A percentile compares a stretch with the other conserved stretches of the same genome.
Conservation (phyloP, 352 stramenopile genomes). For the Phytophthora gonapodyides region DNA sequence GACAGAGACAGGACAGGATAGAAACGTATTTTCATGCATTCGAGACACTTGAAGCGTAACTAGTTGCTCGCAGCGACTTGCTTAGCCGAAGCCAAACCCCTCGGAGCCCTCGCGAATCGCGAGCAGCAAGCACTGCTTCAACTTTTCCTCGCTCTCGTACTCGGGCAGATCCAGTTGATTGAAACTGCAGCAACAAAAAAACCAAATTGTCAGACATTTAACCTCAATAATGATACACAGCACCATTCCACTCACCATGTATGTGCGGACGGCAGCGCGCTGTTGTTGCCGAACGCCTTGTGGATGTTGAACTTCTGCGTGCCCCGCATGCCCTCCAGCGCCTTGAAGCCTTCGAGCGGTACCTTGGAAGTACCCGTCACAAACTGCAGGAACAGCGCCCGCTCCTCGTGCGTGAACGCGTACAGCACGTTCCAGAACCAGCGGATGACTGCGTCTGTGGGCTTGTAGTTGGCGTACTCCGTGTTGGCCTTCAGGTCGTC, state of each 20-base stretch:
- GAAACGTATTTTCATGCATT: neutral
- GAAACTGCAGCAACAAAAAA: constrained; percentile 80
- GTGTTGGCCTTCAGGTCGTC: constrained; percentile 94
- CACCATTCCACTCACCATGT: constrained; percentile 89
- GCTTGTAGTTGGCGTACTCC: constrained; percentile 94
- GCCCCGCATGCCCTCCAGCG: constrained; percentile 98
- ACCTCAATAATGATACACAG: constrained; percentile 8
- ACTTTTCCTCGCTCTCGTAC: constrained; percentile 97
- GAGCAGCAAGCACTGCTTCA: constrained; percentile 96
- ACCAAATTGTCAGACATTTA: constrained; percentile 18
- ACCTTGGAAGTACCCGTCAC: constrained; percentile 93
- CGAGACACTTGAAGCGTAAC: neutral
- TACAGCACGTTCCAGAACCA: constrained; percentile 96
- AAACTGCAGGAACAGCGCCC: constrained; percentile 93
- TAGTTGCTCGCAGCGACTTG: neutral
- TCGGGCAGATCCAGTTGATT: constrained; percentile 99
- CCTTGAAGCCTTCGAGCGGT: constrained; percentile 98
- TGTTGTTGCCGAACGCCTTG: constrained; percentile 94
- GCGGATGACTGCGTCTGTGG: constrained; percentile 88
- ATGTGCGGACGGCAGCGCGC: constrained; percentile 92
- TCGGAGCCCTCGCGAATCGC: constrained; percentile 98
- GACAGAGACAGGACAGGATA: neutral
- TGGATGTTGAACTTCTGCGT: constrained; percentile 99
- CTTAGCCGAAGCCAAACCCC: constrained; percentile 98
- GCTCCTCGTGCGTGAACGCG: constrained; percentile 90